Conservation (phyloP, 1,284 basidiomycete genomes). For the Agroathelia rolfsii region DNA sequence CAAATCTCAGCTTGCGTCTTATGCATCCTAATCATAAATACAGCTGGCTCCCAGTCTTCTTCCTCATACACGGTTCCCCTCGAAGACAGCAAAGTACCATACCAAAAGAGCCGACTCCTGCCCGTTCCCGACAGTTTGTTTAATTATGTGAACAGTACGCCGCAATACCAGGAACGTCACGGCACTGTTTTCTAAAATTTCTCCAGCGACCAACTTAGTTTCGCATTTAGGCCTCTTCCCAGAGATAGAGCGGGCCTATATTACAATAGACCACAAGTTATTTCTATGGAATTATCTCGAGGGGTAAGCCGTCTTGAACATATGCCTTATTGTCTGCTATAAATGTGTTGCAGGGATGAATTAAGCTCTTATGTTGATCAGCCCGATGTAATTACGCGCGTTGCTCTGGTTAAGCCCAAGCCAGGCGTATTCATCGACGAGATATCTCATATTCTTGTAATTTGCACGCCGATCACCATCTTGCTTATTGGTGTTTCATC, state of each 20-base stretch:
- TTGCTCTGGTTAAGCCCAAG: constrained; percentile 76
- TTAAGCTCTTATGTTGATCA: constrained; percentile 87
- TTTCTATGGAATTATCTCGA: constrained; percentile 97
- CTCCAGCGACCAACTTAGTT: constrained; percentile 18
- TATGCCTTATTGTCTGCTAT: constrained; percentile 3
- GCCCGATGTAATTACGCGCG: constrained; percentile 82
- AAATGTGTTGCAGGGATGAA: constrained; percentile 47
- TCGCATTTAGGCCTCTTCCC: constrained; percentile 81
- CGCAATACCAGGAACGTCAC: constrained; percentile 44
- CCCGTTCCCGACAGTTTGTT: constrained; percentile 78
- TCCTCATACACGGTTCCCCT: constrained; percentile 68
- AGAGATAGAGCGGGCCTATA: constrained; percentile 92
- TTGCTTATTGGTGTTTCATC: constrained; percentile 80
- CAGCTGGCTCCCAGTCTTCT: constrained; percentile 57
- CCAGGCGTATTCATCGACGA: constrained; percentile 85
- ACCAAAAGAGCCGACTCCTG: constrained; percentile 68
- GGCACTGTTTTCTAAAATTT: too few relatives aligned
- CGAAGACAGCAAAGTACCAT: constrained; percentile 72
- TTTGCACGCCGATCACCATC: constrained; percentile 80
- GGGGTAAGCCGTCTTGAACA: constrained; percentile 45
- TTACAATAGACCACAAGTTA: constrained; percentile 89
- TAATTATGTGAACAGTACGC: constrained; percentile 67
- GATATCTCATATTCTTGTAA: constrained; percentile 82
- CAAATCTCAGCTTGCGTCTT: constrained; percentile 1
- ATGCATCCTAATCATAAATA: constrained; percentile 10